Base-by-base conservation (phyloP, 345 rosid genomes). In the Nasturtium officinale region DNA sequence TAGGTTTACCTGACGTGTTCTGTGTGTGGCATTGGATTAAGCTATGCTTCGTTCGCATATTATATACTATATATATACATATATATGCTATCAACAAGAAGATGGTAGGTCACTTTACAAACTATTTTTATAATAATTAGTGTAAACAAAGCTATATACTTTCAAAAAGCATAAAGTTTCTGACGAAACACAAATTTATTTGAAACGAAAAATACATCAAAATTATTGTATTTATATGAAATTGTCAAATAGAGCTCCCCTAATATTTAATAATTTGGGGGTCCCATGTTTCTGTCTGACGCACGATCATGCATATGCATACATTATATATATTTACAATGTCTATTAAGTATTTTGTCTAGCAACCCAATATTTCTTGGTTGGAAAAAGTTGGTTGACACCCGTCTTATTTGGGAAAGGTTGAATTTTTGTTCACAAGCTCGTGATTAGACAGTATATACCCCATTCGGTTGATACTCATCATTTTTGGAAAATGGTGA, bases 351-450 rank as follows among this genome's bases (percentile, higher is more conserved):
- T 29, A 37, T 55, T 23, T 23, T 45, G 65, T 61, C 61, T 46
- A 65, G 65, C 65, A 46, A 65, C 65, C 77, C 11, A 64, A 73
- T n/a, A 57, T 64, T 42, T 45, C 50, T 32, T 73, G 58, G 65
- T 73, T 55, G 65, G 71, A 56, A 46, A 57, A 73, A 67, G 77
- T 72, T 72, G 56, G 70, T 72, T 72, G 77, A 42, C 64, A 72
- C 46, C 56, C 61, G 77, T 72, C 77, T 54, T 63, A 53, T 63
- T 30, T 73, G 67, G 56, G 48, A 54, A 73, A 73, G 38, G 71
- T 73, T 73, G 71, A 64, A 73, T 45, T 30, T 54, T 55, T 64
- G 71, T 45, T 73, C 56, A 54, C 48, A 16, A 23, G 20, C 11
- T 73, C 64, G 18, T 63, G 64, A 63, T 63, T 30, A 53, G 76